These are phyloP conservation scores for Cryphonectria japonica DNA, from an alignment of 2,329 filamentous ascomycete species.

Conservation along the genomic window DNA sequence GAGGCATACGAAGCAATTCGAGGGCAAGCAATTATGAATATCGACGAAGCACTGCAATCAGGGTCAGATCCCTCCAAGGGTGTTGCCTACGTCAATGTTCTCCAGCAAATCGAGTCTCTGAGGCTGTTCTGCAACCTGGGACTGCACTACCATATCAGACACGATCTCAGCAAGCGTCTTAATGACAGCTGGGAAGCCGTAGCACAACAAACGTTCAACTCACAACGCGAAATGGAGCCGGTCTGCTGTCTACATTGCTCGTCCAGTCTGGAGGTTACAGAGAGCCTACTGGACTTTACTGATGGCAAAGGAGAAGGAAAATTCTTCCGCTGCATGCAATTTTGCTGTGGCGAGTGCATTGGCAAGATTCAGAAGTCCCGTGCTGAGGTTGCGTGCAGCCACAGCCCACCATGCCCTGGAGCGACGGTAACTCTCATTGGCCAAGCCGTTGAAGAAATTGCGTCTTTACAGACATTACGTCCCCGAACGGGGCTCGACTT, in stretches of 20 bases:
- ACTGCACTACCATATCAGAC: slow-evolving; percentile 41
- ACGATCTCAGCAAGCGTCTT: slow-evolving; percentile 27
- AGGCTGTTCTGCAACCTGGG: slow-evolving; percentile 53
- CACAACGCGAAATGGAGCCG: slow-evolving; percentile 35
- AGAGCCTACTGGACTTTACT: slow-evolving; percentile 32
- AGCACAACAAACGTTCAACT: slow-evolving; percentile 43
- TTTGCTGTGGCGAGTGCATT: slow-evolving; percentile 39
- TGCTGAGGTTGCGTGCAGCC: slow-evolving; percentile 32
- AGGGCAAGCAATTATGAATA: slow-evolving; percentile 34
- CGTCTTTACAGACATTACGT: neutral
- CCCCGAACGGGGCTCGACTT: slow-evolving; percentile 12
- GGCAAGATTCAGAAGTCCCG: neutral
- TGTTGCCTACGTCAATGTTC: slow-evolving; percentile 43
- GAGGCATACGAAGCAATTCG: slow-evolving; percentile 40
- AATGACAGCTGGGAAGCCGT: slow-evolving; percentile 30
- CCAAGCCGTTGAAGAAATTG: slow-evolving; percentile 33
- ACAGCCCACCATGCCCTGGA: slow-evolving; percentile 33
- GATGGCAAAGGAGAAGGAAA: neutral
- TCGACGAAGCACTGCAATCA: slow-evolving; percentile 41
- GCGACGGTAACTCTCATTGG: slow-evolving; percentile 35
- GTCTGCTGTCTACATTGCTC: slow-evolving; percentile 39
- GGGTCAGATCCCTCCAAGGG: slow-evolving; percentile 25
- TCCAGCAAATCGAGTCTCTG: slow-evolving; percentile 50
- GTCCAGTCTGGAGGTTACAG: slow-evolving; percentile 32
- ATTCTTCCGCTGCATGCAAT: slow-evolving; percentile 41